These are phyloP conservation scores for Camelina neglecta DNA, from an alignment of 345 rosid genomes.

Conservation along the genomic window DNA sequence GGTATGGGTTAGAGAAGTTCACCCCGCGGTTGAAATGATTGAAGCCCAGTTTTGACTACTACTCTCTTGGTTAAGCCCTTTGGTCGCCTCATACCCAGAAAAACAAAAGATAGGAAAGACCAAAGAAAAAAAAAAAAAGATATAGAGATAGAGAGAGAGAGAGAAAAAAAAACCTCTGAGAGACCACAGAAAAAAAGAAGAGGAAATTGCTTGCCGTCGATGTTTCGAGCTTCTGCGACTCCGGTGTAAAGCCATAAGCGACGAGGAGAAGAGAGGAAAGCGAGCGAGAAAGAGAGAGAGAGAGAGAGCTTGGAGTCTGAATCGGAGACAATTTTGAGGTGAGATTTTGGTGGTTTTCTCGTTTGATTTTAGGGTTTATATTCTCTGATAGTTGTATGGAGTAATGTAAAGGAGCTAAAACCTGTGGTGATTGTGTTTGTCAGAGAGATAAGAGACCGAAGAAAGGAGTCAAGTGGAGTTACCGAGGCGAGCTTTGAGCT, in stretches of 20 bases:
- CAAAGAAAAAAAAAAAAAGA: not conserved
- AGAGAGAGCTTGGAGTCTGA: slow-evolving; percentile 39
- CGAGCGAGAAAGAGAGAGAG: slow-evolving; percentile 36
- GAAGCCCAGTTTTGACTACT: slow-evolving; percentile 62
- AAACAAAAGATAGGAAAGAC: slow-evolving; percentile 37
- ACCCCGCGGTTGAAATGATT: slow-evolving; percentile 86
- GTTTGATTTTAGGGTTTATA: slow-evolving; percentile 33
- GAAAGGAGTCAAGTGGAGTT: slow-evolving; percentile 22
- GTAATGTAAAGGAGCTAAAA: slow-evolving; percentile 42
- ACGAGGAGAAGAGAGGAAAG: slow-evolving; percentile 36
- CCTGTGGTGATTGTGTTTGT: slow-evolving; percentile 33
- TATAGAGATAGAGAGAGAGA: slow-evolving; percentile 22
- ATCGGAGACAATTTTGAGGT: slow-evolving; percentile 44
- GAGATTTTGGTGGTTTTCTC: slow-evolving; percentile 37
- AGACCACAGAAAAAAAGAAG: slow-evolving; percentile 6
- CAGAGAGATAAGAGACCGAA: not conserved
- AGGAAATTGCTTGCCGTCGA: slow-evolving; percentile 29
- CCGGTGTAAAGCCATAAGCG: slow-evolving; percentile 19
- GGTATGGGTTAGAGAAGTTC: slow-evolving; percentile 65
- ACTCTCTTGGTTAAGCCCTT: slow-evolving; percentile 57
- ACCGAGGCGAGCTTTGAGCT: slow-evolving; percentile 13
- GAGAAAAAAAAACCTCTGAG: not conserved
- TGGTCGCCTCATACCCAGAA: slow-evolving; percentile 49
- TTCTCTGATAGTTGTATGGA: slow-evolving; percentile 8
- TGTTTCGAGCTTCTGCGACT: slow-evolving; percentile 45